phyloP scores from a whole-genome alignment of 2,329 filamentous ascomycete species.

The Trematosphaeria pertusa region DNA sequence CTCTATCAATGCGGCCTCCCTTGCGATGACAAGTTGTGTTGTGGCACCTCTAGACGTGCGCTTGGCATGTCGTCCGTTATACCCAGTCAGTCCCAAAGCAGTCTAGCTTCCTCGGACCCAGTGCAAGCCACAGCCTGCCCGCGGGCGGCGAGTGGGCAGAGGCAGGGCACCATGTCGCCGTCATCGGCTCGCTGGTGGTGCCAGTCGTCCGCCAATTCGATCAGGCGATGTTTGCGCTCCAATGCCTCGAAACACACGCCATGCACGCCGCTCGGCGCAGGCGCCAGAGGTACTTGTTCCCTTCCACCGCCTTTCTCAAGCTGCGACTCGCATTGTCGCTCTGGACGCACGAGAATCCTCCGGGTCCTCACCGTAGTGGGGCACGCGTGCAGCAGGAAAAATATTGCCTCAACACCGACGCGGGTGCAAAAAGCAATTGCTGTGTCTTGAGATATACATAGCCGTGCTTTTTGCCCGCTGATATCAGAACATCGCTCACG shows the following conservation, averaged over 20 bases:
- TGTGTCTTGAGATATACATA: constrained; percentile 13
- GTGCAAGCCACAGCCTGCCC: constrained; percentile 18
- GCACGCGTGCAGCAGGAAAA: constrained; percentile 34
- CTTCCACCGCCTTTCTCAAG: constrained; percentile 1
- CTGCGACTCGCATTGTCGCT: not conserved
- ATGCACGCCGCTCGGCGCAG: constrained; percentile 16
- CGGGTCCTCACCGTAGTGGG: constrained; percentile 31
- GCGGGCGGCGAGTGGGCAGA: constrained; percentile 31
- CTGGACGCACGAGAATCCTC: constrained; percentile 3
- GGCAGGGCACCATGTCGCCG: constrained; percentile 39
- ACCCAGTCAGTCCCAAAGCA: no score
- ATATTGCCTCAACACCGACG: constrained; percentile 24
- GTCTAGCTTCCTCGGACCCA: no score
- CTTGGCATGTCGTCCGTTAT: no score
- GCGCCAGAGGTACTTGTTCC: constrained; percentile 32
- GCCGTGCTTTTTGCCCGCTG: constrained; percentile 9
- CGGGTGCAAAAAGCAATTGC: constrained; percentile 17
- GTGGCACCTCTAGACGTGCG: no score
- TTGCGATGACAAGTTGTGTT: no score
- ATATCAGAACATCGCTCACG: constrained; percentile 12
- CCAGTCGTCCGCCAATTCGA: constrained; percentile 24
- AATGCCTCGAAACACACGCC: constrained; percentile 17
- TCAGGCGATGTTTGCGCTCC: constrained; percentile 23
- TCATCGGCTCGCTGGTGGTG: constrained; percentile 36
- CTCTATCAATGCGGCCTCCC: no score